Base-by-base conservation (phyloP, 73 alveolate genomes). In the Stentor coeruleus region DNA sequence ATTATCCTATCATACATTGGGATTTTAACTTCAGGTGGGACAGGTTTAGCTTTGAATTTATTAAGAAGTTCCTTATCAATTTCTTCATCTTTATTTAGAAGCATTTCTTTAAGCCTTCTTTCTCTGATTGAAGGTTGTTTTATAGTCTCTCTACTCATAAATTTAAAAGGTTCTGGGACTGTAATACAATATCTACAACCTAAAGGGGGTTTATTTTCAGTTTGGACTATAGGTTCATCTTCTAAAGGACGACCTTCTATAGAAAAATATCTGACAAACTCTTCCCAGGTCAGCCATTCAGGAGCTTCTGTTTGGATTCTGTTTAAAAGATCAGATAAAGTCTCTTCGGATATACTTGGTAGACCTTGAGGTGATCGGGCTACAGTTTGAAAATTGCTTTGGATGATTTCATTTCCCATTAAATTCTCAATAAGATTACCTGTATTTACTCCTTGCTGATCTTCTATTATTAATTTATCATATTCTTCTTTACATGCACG, bases 231-330 rank as follows among this genome's bases (percentile, higher is more conserved):
- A 81, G 91, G 95, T 38, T 82, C 90, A 37, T 91, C 83, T 6
- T 87, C 84, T 38, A 89, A 41, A 3, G 97, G 97, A 39, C 94
- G 39, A 49, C 98, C 98, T 89, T 96, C 60, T 38, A 91, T 89
- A 4, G 98, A 90, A 77, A 93, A 93, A 59, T 91, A 93, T 33
- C 85, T 89, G 37, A 85, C 81, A 41, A 92, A 76, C 59, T 93
- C 94, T 41, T 88, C 86, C 94, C 93, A 91, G 39, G 91, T 92
- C 6, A 93, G 6, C 74, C 76, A 37, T 39, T 91, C 92, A 3
- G 81, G 83, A 20, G 86, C 82, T 15, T 90, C 92, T 41, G 76
- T 57, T 73, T 91, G 94, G 88, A 93, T 93, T 87, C 98, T 82
- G 41, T 93, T 91, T 39, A 93, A 86, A 2, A 90, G 90, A 38